Percentiles rank a stretch among this genome's conserved stretches.
These are phyloP conservation scores for Aspergillus egyptiacus DNA, from an alignment of 495 filamentous ascomycete genomes.

Conservation along the genomic window DNA sequence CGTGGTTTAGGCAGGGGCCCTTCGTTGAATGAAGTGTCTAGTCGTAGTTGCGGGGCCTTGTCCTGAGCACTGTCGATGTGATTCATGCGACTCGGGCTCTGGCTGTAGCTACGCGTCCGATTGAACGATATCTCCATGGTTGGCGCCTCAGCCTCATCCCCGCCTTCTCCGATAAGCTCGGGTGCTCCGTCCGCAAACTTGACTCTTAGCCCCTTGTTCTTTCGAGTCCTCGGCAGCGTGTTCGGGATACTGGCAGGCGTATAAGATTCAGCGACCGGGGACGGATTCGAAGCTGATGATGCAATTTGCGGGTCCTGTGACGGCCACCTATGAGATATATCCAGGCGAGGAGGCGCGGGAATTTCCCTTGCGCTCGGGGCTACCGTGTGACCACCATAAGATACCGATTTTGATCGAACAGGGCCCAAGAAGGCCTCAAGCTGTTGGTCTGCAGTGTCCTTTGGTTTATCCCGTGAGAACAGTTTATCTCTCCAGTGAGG, in stretches of 20 bases:
- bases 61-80: slow-evolving; percentile 8
- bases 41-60: slow-evolving; percentile 22
- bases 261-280: slow-evolving; percentile 15
- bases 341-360: slow-evolving; percentile 15
- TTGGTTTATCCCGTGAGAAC: slow-evolving; percentile 39
- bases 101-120: slow-evolving; percentile 40
- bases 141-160: slow-evolving; percentile 70
- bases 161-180: slow-evolving; percentile 79
- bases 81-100: slow-evolving; percentile 2
- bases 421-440: slow-evolving; percentile 43
- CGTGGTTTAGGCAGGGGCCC: slow-evolving; percentile 12
- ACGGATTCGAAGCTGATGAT: slow-evolving; percentile 16
- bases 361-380: slow-evolving; percentile 17
- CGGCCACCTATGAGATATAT: slow-evolving; percentile 21
- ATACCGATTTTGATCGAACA: slow-evolving; percentile 23
- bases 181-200: slow-evolving; percentile 61
- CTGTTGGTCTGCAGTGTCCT: slow-evolving; percentile 34
- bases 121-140: slow-evolving; percentile 58
- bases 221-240: slow-evolving; percentile 28
- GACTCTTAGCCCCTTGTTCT: slow-evolving; percentile 62
- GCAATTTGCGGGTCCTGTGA: slow-evolving; percentile 23
- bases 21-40: slow-evolving; percentile 37
- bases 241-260: slow-evolving; percentile 11
- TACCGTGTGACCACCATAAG: slow-evolving; percentile 10
- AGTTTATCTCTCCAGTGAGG: slow-evolving; percentile 45